Evolutionary conservation across 768 basidiomycete species (phyloP), one percentile per base, ranked within the genome.

Genomic region (Tulasnella sp.): DNA sequence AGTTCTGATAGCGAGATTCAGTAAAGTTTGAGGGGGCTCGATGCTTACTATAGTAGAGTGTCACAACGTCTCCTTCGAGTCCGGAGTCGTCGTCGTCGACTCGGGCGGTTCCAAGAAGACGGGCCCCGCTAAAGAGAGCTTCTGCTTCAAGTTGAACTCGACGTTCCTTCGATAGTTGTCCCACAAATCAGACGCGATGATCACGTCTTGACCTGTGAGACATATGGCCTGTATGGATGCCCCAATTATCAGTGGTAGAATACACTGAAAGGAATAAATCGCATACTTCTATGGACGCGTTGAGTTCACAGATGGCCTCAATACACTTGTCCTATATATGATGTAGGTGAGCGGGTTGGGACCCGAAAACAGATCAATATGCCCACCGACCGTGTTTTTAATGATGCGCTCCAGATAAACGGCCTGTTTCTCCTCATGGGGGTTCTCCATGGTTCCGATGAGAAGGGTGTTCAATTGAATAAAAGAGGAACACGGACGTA

Each of bases 371-470:
- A 15, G 17, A 21, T 42, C 43, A 42, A 8, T 11, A n/a, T n/a
- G n/a, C n/a, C n/a, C n/a, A 75, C 84, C 64, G 63, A 92, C 92
- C 4, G 87, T 81, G 65, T 90, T 95, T 73, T 93, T 94, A 24
- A 91, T 74, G 66, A 97, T 93, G 26, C 93, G 80, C 65, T 95
- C 89, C 2, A 96, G 78, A 19, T 95, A 79, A 48, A 93, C 84
- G 30, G 88, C 90, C 69, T 97, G 93, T 44, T 88, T 79, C 71
- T 94, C 91, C 52, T 89, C 88, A 66, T 97, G 92, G 21, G 93
- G 93, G 70, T 95, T 95, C 73, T 96, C 91, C 93, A 96, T 95
- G n/a, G n/a, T n/a, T n/a, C n/a, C n/a, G n/a, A n/a, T n/a, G n/a
- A n/a, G n/a, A n/a, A n/a, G n/a, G n/a, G n/a, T n/a, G n/a, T n/a